These are phyloP conservation scores for Celoporthe dispersa DNA, from an alignment of 2,329 filamentous ascomycete species.

Conservation along the genomic window DNA sequence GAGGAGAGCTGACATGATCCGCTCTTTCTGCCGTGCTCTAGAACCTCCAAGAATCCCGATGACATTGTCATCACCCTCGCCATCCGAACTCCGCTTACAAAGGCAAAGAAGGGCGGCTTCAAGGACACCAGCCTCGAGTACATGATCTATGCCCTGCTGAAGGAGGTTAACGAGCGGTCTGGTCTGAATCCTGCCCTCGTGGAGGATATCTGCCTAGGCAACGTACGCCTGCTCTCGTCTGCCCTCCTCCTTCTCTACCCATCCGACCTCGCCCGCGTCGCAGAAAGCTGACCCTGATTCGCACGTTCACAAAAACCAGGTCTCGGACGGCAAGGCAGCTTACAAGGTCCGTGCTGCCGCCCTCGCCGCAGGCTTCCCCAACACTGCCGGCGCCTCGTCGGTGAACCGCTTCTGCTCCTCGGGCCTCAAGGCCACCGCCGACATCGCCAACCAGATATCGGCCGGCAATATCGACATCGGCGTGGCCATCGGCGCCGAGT, in stretches of 20 bases:
- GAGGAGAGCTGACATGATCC: conserved; percentile 29
- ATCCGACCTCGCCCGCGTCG: neutral
- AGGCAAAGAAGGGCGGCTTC: conserved; percentile 89
- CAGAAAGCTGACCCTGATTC: neutral
- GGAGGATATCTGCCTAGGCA: conserved; percentile 91
- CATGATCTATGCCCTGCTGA: conserved; percentile 80
- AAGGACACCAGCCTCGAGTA: conserved; percentile 93
- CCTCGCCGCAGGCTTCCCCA: conserved; percentile 91
- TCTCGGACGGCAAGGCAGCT: conserved; percentile 82
- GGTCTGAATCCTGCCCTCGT: conserved; percentile 80
- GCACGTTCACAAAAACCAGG: conserved; percentile 48
- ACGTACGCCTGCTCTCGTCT: conserved; percentile 57
- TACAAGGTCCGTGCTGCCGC: conserved; percentile 90
- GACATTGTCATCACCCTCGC: conserved; percentile 97
- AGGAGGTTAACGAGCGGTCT: conserved; percentile 72
- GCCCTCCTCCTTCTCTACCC: neutral
- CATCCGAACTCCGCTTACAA: conserved; percentile 84
- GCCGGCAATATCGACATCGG: conserved; percentile 83
- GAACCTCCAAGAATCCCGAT: conserved; percentile 89
- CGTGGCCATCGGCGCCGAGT: conserved; percentile 85
- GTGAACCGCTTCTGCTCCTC: conserved; percentile 98
- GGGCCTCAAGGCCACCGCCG: conserved; percentile 91
- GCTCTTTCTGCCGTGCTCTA: conserved; percentile 44
- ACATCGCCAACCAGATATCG: conserved; percentile 87
- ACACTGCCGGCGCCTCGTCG: conserved; percentile 79